Conservation (phyloP, 2,329 filamentous ascomycete species). For the Blastomyces gilchristii region DNA sequence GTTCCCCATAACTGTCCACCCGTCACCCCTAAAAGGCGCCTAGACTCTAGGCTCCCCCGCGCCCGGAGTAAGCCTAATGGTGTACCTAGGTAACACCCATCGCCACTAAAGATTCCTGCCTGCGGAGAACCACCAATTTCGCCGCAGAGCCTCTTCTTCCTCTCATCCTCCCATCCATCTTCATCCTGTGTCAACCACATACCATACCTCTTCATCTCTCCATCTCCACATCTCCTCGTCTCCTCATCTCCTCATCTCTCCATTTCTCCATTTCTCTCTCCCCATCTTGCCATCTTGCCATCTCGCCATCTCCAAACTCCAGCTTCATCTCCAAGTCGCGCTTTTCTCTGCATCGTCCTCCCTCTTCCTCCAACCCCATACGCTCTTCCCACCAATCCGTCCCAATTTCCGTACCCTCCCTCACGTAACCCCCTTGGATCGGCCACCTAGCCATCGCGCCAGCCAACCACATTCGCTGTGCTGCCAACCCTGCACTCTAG, state of each 20-base stretch:
- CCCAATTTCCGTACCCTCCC: neutral
- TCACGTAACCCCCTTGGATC: neutral
- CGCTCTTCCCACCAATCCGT: neutral
- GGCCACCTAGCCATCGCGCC: neutral
- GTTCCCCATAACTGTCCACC: neutral
- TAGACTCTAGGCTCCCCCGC: neutral
- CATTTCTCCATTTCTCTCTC: neutral
- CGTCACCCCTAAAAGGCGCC: neutral
- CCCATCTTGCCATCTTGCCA: neutral
- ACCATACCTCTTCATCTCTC: neutral
- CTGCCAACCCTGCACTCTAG: constrained; percentile 5
- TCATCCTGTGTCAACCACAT: too few relatives aligned
- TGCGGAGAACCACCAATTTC: neutral
- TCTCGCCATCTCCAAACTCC: neutral
- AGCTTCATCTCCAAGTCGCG: neutral
- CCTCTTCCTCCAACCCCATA: neutral
- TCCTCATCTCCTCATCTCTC: neutral
- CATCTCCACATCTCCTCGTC: neutral
- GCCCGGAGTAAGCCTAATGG: neutral
- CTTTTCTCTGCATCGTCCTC: neutral
- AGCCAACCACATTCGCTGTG: constrained; percentile 2
- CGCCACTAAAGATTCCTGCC: neutral
- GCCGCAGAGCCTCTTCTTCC: neutral
- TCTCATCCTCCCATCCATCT: neutral
- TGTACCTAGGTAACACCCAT: neutral